Percentiles rank a stretch among this genome's conserved stretches.
Conservation (phyloP, 176 grass and related monocot genomes). For the Chrysopogon serrulatus region DNA sequence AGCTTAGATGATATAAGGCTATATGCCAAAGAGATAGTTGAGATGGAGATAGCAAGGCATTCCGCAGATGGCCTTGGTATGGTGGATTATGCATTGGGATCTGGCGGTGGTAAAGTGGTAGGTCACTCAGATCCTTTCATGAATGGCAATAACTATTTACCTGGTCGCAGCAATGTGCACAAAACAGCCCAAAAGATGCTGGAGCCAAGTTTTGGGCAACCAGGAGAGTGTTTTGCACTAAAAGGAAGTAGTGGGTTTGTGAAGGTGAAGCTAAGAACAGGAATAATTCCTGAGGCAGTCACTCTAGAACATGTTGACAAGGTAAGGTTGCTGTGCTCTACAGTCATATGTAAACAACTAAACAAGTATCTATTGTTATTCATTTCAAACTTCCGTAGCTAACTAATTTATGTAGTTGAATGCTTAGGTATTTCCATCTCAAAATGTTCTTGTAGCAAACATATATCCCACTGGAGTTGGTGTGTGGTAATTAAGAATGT, state of each 20-base stretch:
- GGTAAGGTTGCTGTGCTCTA: slow-evolving; percentile 39
- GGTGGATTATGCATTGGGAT: slow-evolving; percentile 86
- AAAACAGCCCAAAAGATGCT: slow-evolving; percentile 68
- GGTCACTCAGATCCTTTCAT: slow-evolving; percentile 65
- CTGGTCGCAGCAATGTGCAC: slow-evolving; percentile 24
- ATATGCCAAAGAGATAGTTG: slow-evolving; percentile 83
- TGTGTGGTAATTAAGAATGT: not conserved
- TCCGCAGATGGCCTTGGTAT: slow-evolving; percentile 89
- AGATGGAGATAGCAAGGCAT: slow-evolving; percentile 87
- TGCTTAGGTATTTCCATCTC: not conserved
- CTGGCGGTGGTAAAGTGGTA: slow-evolving; percentile 74
- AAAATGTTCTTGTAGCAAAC: not conserved
- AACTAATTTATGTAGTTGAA: not conserved
- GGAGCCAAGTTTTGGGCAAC: slow-evolving; percentile 94
- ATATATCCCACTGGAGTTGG: not conserved
- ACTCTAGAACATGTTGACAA: slow-evolving; percentile 90
- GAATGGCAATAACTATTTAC: slow-evolving; percentile 18
- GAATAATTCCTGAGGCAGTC: slow-evolving; percentile 65
- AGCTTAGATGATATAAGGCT: slow-evolving; percentile 72
- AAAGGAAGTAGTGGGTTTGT: slow-evolving; percentile 81
- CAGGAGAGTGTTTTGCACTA: slow-evolving; percentile 90
- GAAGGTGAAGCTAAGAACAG: slow-evolving; percentile 65
- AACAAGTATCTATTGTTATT: not conserved
- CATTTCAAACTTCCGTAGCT: not conserved
- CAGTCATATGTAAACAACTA: not conserved